Evolutionary conservation across 495 filamentous ascomycete species (phyloP).

Genomic region (Penicillium egyptiacum): DNA sequence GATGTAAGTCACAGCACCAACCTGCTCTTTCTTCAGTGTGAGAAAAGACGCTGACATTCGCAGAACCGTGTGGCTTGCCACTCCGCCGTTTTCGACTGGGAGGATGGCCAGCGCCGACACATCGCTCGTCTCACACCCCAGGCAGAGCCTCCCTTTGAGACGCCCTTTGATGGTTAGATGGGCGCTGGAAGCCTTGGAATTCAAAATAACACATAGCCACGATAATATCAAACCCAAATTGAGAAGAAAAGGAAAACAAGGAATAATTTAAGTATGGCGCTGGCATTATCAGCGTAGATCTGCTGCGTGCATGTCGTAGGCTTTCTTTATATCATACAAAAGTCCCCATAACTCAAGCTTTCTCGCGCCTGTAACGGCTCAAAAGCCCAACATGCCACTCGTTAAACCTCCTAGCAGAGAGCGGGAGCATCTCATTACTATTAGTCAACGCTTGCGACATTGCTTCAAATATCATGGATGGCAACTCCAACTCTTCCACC

Average conservation of each 20-base stretch:
- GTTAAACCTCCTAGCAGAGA: constrained; percentile 54
- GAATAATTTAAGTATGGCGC: not conserved
- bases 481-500: constrained; percentile 65
- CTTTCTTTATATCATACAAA: not conserved
- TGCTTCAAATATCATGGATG: constrained; percentile 44
- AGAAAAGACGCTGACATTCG: constrained; percentile 10
- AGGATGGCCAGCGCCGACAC: constrained; percentile 75
- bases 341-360: not conserved
- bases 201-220: not conserved
- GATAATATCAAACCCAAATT: not conserved
- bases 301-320: not conserved
- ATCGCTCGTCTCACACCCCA: constrained; percentile 83
- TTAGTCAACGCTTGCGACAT: constrained; percentile 43
- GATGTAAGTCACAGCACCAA: constrained; percentile 45
- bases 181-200: not conserved
- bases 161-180: constrained; percentile 49
- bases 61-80: constrained; percentile 74
- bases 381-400: constrained; percentile 69
- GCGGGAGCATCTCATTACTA: constrained; percentile 57
- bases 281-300: not conserved
- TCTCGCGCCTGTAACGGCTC: constrained; percentile 36
- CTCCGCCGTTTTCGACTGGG: constrained; percentile 79
- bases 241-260: not conserved
- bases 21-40: not conserved
- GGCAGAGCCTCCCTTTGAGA: constrained; percentile 72